Percentiles rank a stretch among this genome's conserved stretches.
Evolutionary conservation across 768 basidiomycete genomes (phyloP).

Genomic region (Nevesoporus exiguus): DNA sequence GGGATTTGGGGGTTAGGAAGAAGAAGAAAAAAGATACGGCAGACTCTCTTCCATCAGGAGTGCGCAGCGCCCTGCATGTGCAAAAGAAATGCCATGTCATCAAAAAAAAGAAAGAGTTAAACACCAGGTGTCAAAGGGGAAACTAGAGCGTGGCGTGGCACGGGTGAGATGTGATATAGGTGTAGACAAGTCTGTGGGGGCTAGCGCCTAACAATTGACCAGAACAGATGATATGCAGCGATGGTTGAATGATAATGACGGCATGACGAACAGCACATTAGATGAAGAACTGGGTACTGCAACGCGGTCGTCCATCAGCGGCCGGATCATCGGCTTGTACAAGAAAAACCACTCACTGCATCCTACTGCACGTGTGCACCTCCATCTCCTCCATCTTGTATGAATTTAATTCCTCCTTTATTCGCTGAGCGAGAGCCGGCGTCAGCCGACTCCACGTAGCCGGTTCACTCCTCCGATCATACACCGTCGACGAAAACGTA

Average conservation of each 20-base stretch:
- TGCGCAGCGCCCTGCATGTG: slow-evolving; percentile 30
- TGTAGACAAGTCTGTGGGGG: slow-evolving; percentile 25
- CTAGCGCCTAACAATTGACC: slow-evolving; percentile 26
- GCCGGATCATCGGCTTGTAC: rapidly evolving
- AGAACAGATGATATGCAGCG: slow-evolving; percentile 26
- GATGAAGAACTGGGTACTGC: slow-evolving; percentile 86
- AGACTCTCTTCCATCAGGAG: slow-evolving; percentile 27
- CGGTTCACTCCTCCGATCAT: slow-evolving; percentile 93
- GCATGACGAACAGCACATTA: slow-evolving; percentile 38
- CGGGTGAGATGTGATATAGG: slow-evolving; percentile 18
- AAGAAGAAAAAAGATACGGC: background rate
- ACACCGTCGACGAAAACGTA: slow-evolving; percentile 88
- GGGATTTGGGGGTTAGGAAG: background rate
- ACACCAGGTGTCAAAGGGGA: slow-evolving; percentile 20
- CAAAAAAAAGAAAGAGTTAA: slow-evolving; percentile 19
- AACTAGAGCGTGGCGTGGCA: slow-evolving; percentile 20
- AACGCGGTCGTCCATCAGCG: slow-evolving; percentile 2
- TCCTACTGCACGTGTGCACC: slow-evolving; percentile 89
- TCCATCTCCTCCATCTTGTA: slow-evolving; percentile 99
- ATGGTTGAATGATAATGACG: slow-evolving; percentile 19
- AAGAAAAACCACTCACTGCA: slow-evolving; percentile 60
- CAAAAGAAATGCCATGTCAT: slow-evolving; percentile 17
- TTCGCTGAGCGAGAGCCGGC: slow-evolving; percentile 89
- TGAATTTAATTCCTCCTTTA: slow-evolving; percentile 97
- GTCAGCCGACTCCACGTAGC: slow-evolving; percentile 97